These are phyloP conservation scores for Wallemia mellicola DNA, from an alignment of 1,284 basidiomycete species.

Conservation along the genomic window DNA sequence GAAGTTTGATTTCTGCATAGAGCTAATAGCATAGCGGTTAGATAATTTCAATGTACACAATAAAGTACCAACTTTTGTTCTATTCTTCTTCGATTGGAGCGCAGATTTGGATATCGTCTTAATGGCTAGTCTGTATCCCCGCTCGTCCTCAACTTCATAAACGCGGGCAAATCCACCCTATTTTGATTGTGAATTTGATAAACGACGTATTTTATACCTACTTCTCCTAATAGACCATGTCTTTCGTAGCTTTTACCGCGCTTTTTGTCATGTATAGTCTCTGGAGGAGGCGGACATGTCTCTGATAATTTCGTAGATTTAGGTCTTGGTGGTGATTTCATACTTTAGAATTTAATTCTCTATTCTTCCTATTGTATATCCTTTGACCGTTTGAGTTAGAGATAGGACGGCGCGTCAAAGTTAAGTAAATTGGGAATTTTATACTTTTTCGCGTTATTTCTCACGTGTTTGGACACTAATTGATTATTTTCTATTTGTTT, in stretches of 20 bases:
- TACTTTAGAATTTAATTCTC: neutral
- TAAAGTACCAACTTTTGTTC: conserved; percentile 39
- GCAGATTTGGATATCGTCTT: conserved; percentile 61
- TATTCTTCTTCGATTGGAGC: conserved; percentile 65
- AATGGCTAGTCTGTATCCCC: conserved; percentile 37
- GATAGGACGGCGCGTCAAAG: no score
- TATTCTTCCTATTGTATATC: no score
- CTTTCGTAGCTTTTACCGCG: neutral
- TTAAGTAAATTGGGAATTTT: no score
- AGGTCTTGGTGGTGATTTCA: neutral
- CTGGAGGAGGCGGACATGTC: neutral
- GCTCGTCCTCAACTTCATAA: conserved; percentile 48
- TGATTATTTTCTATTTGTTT: neutral
- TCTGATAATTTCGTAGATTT: neutral
- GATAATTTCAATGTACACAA: neutral
- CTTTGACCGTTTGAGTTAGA: no score
- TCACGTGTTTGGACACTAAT: neutral
- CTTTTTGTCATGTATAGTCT: neutral
- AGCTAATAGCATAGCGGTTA: conserved; percentile 23
- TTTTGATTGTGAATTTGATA: neutral
- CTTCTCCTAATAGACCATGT: neutral
- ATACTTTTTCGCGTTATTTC: no score
- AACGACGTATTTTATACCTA: neutral
- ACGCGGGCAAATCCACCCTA: conserved; percentile 74
- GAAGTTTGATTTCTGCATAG: conserved; percentile 96